Conservation (phyloP, 495 filamentous ascomycete species). For the Penicillium verhagenii region DNA sequence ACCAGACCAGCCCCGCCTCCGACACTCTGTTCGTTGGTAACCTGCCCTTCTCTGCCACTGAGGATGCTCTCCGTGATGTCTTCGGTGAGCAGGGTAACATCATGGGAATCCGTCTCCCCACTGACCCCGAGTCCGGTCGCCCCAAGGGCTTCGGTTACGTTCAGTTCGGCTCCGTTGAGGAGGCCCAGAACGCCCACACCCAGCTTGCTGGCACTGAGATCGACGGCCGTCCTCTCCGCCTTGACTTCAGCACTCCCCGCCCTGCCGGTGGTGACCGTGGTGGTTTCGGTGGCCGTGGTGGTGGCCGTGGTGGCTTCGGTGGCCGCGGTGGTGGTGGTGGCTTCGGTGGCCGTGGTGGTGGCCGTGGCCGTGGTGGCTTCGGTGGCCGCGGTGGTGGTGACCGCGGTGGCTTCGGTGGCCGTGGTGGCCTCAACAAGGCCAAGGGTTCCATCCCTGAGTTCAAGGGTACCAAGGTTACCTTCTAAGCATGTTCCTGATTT, state of each 20-base stretch:
- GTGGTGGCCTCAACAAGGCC: slow-evolving; percentile 51
- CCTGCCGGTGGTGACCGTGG: slow-evolving; percentile 51
- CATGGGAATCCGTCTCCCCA: slow-evolving; percentile 82
- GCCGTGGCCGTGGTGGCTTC: slow-evolving; percentile 53
- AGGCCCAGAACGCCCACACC: slow-evolving; percentile 75
- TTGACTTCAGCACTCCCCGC: slow-evolving; percentile 85
- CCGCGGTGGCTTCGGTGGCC: slow-evolving; percentile 31
- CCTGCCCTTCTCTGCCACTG: slow-evolving; percentile 78
- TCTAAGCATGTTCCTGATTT: slow-evolving; percentile 51
- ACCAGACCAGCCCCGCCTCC: slow-evolving; percentile 70
- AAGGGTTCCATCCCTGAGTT: slow-evolving; percentile 79
- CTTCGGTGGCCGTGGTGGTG: slow-evolving; percentile 49
- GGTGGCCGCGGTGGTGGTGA: slow-evolving; percentile 55
- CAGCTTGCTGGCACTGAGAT: slow-evolving; percentile 74
- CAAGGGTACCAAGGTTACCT: slow-evolving; percentile 89
- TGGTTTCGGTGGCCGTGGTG: slow-evolving; percentile 46
- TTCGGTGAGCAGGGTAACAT: slow-evolving; percentile 73
- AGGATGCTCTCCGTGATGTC: slow-evolving; percentile 69
- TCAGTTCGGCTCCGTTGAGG: slow-evolving; percentile 77
- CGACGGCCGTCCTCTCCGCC: slow-evolving; percentile 75
- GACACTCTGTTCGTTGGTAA: slow-evolving; percentile 95
- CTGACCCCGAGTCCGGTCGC: slow-evolving; percentile 79
- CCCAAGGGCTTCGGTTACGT: slow-evolving; percentile 97
- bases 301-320: slow-evolving; percentile 51
- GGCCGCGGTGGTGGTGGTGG: slow-evolving; percentile 53